Evolutionary conservation across 768 basidiomycete species (phyloP).

Genomic region (Chlorophyllum brunneum): DNA sequence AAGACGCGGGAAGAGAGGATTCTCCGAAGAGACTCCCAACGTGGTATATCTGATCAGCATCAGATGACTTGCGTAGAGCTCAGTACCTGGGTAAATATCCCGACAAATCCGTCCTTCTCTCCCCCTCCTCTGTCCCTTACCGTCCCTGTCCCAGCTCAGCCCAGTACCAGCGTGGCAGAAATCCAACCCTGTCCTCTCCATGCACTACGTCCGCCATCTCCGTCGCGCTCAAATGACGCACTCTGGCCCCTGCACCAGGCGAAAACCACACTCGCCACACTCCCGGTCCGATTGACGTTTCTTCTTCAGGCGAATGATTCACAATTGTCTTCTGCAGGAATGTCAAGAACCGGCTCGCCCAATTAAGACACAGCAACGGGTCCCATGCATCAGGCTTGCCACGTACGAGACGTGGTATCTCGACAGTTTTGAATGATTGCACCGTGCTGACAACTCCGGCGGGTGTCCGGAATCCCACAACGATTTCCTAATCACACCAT

Average conservation of each 20-base stretch:
- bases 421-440: constrained; percentile 73
- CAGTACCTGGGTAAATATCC: constrained; percentile 2
- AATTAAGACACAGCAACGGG: constrained; percentile 66
- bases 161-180: constrained; percentile 75
- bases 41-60: constrained; percentile 2
- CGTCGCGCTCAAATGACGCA: constrained; percentile 41
- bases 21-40: too few relatives aligned
- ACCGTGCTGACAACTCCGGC: constrained; percentile 62
- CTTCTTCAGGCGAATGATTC: too few relatives aligned
- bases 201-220: constrained; percentile 55
- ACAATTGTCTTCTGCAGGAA: constrained; percentile 42
- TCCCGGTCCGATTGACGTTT: constrained; percentile 16
- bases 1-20: too few relatives aligned
- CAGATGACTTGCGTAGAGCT: constrained; percentile 8
- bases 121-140: background rate
- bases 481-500: constrained; percentile 56
- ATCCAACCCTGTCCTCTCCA: constrained; percentile 75
- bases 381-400: constrained; percentile 78
- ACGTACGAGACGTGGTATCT: constrained; percentile 75
- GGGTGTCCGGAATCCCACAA: constrained; percentile 85
- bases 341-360: constrained; percentile 61
- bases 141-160: constrained; percentile 25
- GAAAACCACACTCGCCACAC: constrained; percentile 74
- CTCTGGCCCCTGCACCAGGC: constrained; percentile 55
- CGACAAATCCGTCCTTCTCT: constrained; percentile 4